phyloP scores from a whole-genome alignment of 108 stramenopile genomes.

The Skeletonema potamos region DNA sequence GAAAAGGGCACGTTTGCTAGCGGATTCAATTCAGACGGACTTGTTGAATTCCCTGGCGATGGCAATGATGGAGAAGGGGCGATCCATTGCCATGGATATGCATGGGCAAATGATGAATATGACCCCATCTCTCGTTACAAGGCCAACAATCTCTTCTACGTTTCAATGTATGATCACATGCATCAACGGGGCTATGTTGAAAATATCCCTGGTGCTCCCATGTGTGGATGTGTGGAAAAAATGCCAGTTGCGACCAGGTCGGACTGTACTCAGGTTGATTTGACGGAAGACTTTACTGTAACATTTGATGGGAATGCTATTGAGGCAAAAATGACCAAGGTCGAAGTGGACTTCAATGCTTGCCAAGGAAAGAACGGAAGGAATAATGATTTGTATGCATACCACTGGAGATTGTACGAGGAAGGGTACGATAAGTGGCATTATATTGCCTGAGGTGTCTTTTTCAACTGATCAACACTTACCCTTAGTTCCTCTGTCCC shows the following conservation, averaged over 20 bases:
- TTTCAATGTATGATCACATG: constrained; percentile 65
- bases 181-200: constrained; percentile 52
- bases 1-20: constrained; percentile 3
- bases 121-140: constrained; percentile 27
- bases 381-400: constrained; percentile 55
- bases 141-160: constrained; percentile 56
- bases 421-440: constrained; percentile 22
- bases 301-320: background rate
- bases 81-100: constrained; percentile 59
- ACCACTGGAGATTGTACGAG: constrained; percentile 35
- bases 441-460: background rate
- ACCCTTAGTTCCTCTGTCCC: background rate
- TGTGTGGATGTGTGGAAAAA: constrained; percentile 58
- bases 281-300: constrained; percentile 21
- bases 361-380: constrained; percentile 47
- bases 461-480: background rate
- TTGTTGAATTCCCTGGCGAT: constrained; percentile 34
- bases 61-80: constrained; percentile 38
- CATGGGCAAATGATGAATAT: constrained; percentile 44
- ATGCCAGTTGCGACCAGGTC: constrained; percentile 55
- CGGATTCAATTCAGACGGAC: constrained; percentile 7
- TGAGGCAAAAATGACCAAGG: constrained; percentile 8
- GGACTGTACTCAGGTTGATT: constrained; percentile 52
- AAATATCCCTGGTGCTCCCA: constrained; percentile 46
- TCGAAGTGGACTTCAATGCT: constrained; percentile 48